phyloP scores from a whole-genome alignment of 768 basidiomycete species.

The Boletus tomentosulus region DNA sequence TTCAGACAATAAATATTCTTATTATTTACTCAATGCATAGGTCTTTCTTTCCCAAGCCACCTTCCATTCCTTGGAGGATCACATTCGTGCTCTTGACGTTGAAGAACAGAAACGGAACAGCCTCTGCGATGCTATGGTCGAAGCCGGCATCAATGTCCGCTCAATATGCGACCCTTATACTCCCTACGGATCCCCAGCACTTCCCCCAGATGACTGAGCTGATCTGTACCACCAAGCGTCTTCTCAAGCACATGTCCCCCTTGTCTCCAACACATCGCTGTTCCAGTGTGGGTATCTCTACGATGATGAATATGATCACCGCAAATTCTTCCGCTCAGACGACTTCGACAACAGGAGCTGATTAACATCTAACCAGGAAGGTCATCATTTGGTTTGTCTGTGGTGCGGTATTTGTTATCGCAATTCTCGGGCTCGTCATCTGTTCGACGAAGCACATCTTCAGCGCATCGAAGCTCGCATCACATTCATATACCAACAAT shows the following conservation, averaged over 20 bases:
- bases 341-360: conserved; percentile 79
- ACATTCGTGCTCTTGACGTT: conserved; percentile 72
- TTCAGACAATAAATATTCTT: background rate
- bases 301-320: conserved; percentile 76
- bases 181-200: conserved; percentile 59
- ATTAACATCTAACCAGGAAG: conserved; percentile 73
- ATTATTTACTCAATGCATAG: conserved; percentile 36
- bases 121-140: conserved; percentile 68
- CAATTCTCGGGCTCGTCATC: too few relatives aligned
- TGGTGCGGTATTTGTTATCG: conserved; percentile 39
- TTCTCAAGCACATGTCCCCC: conserved; percentile 81
- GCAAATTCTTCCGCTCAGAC: conserved; percentile 66
- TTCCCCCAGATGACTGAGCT: conserved; percentile 41
- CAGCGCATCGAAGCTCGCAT: too few relatives aligned
- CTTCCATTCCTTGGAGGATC: conserved; percentile 90
- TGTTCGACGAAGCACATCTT: too few relatives aligned
- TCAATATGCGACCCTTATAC: conserved; percentile 67
- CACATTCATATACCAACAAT: conserved; percentile 34
- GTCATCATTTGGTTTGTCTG: conserved; percentile 97
- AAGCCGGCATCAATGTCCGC: conserved; percentile 59
- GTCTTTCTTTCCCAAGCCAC: conserved; percentile 83
- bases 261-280: conserved; percentile 80
- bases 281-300: conserved; percentile 75
- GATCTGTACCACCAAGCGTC: conserved; percentile 64
- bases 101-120: conserved; percentile 84